These are phyloP conservation scores for Decorospora gaudefroyi DNA, from an alignment of 2,329 filamentous ascomycete species.

Conservation along the genomic window DNA sequence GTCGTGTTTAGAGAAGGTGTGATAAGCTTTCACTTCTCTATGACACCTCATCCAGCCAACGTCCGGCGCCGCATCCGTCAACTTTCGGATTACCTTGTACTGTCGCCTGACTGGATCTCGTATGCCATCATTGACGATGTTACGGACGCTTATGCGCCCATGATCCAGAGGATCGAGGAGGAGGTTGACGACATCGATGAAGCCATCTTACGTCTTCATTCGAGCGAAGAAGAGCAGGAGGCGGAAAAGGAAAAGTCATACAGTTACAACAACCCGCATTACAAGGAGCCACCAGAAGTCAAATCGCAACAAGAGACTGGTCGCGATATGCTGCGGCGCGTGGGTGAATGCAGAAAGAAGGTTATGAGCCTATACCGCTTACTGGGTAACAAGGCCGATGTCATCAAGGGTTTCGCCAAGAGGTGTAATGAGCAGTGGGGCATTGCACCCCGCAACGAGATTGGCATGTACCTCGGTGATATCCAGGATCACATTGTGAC, in stretches of 20 bases:
- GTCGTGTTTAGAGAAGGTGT: conserved; percentile 96
- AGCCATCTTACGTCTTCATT: conserved; percentile 80
- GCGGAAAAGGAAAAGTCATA: conserved; percentile 32
- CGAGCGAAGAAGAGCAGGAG: conserved; percentile 51
- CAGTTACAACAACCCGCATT: conserved; percentile 40
- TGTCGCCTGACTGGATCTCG: conserved; percentile 96
- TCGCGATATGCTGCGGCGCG: conserved; percentile 85
- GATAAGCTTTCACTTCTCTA: conserved; percentile 95
- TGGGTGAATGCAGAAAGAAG: conserved; percentile 93
- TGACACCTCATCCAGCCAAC: conserved; percentile 93
- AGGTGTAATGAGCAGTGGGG: conserved; percentile 98
- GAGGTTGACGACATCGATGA: conserved; percentile 98
- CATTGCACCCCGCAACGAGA: conserved; percentile 90
- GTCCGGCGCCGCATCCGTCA: conserved; percentile 92
- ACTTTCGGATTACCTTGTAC: conserved; percentile 86
- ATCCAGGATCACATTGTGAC: conserved; percentile 99
- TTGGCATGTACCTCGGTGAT: conserved; percentile 95
- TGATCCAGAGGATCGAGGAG: conserved; percentile 91
- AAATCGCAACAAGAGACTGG: conserved; percentile 55
- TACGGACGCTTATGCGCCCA: conserved; percentile 89
- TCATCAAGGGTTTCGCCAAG: conserved; percentile 99
- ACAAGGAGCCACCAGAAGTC: conserved; percentile 43
- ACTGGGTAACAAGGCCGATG: conserved; percentile 95
- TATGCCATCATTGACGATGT: conserved; percentile 99
- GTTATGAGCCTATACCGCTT: conserved; percentile 95